These are phyloP conservation scores for Phytophthora sp. DNA, from an alignment of 352 stramenopile species.

Conservation along the genomic window DNA sequence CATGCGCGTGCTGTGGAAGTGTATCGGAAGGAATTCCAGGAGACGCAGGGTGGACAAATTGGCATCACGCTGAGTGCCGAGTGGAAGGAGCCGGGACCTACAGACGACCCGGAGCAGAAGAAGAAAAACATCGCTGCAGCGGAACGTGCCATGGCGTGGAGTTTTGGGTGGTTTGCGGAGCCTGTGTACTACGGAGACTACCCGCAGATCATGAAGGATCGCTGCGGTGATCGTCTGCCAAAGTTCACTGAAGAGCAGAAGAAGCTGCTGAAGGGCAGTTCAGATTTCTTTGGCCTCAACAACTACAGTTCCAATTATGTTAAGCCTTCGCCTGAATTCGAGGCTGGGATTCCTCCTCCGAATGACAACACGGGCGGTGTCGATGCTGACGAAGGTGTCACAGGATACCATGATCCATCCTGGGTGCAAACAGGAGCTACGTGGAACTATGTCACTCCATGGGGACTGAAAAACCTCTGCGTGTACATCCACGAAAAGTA, in stretches of 20 bases:
- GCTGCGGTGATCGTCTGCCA: conserved; percentile 81
- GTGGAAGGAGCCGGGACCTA: conserved; percentile 80
- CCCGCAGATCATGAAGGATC: conserved; percentile 88
- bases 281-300: conserved; percentile 95
- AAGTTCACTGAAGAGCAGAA: conserved; percentile 88
- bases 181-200: conserved; percentile 93
- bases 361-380: conserved; percentile 36
- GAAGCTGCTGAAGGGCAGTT: conserved; percentile 76
- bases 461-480: conserved; percentile 88
- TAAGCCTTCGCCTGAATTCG: conserved; percentile 40
- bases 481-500: conserved; percentile 91
- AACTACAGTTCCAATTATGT: conserved; percentile 84
- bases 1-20: conserved; percentile 86
- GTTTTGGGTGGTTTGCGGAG: conserved; percentile 92
- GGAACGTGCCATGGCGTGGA: conserved; percentile 81
- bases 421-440: conserved; percentile 79
- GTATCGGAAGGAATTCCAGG: conserved; percentile 83
- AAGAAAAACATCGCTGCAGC: conserved; percentile 64
- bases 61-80: conserved; percentile 91
- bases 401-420: conserved; percentile 33
- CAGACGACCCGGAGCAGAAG: conserved; percentile 50
- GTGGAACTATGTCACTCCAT: conserved; percentile 73
- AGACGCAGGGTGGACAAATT: conserved; percentile 71
- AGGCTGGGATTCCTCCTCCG: conserved; percentile 25
- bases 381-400: conserved; percentile 44